Conservation (phyloP, 2,329 filamentous ascomycete species). For the Pseudogymnoascus sp. region DNA sequence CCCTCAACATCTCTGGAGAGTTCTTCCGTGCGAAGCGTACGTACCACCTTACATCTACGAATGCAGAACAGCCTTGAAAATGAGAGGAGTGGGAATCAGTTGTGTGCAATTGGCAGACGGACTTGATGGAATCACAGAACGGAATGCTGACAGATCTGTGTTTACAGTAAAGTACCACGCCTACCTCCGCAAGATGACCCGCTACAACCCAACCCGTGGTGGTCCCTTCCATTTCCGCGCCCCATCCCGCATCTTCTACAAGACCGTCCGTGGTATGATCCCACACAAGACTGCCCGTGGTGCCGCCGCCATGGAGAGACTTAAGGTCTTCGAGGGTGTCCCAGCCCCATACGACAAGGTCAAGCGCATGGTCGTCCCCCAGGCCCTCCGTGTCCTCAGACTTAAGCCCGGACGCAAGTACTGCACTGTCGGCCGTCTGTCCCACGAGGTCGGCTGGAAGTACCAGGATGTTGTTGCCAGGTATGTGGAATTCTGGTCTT, state of each 20-base stretch:
- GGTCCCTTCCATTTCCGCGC: constrained; percentile 99
- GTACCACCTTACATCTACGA: constrained; percentile 38
- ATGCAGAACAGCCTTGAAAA: background rate
- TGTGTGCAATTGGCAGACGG: constrained; percentile 11
- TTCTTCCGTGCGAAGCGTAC: constrained; percentile 99
- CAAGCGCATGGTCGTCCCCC: constrained; percentile 99
- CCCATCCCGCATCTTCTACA: constrained; percentile 99
- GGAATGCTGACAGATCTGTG: constrained; percentile 38
- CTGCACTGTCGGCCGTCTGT: constrained; percentile 97
- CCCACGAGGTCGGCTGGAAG: constrained; percentile 99
- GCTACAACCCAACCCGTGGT: constrained; percentile 98
- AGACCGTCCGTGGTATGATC: constrained; percentile 99
- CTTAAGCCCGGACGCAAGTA: constrained; percentile 99
- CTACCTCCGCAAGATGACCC: constrained; percentile 99
- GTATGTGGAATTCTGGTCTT: constrained; percentile 37
- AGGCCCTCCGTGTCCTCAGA: constrained; percentile 91
- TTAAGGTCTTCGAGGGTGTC: constrained; percentile 99
- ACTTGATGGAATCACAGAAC: constrained; percentile 12
- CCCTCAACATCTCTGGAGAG: constrained; percentile 99
- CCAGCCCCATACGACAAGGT: constrained; percentile 99
- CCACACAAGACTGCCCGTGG: constrained; percentile 99
- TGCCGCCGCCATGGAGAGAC: constrained; percentile 90
- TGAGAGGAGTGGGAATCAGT: constrained; percentile 13
- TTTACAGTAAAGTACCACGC: constrained; percentile 97
- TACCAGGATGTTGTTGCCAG: constrained; percentile 98